A percentile compares a stretch with the other conserved stretches of the same genome.
Evolutionary conservation across 2,329 filamentous ascomycete genomes (phyloP).

Genomic region (Ilyonectria robusta): DNA sequence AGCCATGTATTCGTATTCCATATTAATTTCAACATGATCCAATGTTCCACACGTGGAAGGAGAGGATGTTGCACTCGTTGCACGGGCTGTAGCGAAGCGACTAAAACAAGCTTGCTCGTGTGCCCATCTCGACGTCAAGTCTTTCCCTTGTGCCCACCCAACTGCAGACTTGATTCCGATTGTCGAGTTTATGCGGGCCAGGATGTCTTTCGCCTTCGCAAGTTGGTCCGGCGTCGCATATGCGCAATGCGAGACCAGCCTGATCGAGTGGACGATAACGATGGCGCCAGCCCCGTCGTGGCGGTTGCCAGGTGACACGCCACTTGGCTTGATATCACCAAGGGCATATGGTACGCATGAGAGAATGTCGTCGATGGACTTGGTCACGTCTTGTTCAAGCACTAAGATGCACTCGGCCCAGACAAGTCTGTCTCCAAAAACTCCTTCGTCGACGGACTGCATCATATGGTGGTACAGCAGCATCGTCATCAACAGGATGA

Average conservation of each 20-base stretch:
- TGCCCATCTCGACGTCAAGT: neutral
- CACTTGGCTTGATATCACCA: slow-evolving; percentile 46
- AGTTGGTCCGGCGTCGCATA: slow-evolving; percentile 46
- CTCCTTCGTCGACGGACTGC: slow-evolving; percentile 12
- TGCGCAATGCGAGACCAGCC: slow-evolving; percentile 49
- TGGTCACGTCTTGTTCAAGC: slow-evolving; percentile 43
- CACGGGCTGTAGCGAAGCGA: neutral
- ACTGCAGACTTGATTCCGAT: slow-evolving; percentile 51
- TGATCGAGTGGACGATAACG: slow-evolving; percentile 50
- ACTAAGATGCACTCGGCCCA: slow-evolving; percentile 38
- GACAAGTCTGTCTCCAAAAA: slow-evolving; percentile 22
- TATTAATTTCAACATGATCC: neutral
- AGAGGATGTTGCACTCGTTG: no score
- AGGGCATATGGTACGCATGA: slow-evolving; percentile 50
- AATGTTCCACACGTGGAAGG: neutral
- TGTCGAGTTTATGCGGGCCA: slow-evolving; percentile 46
- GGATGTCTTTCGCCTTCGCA: slow-evolving; percentile 38
- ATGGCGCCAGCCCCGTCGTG: slow-evolving; percentile 52
- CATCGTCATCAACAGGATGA: slow-evolving; percentile 50
- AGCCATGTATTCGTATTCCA: no score
- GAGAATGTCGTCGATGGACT: slow-evolving; percentile 51
- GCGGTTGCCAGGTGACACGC: slow-evolving; percentile 38
- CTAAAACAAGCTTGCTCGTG: slow-evolving; percentile 9
- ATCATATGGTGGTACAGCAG: slow-evolving; percentile 44
- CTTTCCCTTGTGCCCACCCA: slow-evolving; percentile 16